Evolutionary conservation across 78 protist genomes (phyloP).

Genomic region (Speleostelium caveatum): DNA sequence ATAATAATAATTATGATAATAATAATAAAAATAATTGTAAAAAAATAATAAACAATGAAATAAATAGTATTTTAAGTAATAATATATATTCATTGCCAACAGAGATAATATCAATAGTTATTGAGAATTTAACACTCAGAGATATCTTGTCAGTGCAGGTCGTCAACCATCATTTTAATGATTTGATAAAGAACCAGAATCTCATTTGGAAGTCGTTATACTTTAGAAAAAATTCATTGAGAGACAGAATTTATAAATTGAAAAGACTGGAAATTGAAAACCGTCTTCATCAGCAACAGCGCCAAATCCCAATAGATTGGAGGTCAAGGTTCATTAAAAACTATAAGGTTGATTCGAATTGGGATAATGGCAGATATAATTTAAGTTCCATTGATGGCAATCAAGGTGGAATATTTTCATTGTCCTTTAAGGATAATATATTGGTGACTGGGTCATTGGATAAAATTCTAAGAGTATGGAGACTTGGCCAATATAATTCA

Average conservation of each 20-base stretch:
- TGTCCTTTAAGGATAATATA: conserved; percentile 4
- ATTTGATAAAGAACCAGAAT: neutral
- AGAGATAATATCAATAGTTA: neutral
- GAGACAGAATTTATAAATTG: neutral
- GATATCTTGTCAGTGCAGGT: neutral
- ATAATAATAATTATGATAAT: too few species aligned
- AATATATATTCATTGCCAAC: too few species aligned
- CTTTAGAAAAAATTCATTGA: neutral
- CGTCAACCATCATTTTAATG: neutral
- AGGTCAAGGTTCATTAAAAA: neutral
- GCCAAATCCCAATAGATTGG: neutral
- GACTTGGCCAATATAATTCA: neutral
- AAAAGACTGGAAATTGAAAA: neutral
- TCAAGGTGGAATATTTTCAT: conserved; percentile 40
- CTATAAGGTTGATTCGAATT: neutral
- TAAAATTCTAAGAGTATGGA: conserved; percentile 19
- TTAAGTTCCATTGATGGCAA: neutral
- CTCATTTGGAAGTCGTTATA: neutral
- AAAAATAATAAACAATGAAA: too few species aligned
- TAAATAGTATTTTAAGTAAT: too few species aligned
- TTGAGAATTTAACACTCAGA: neutral
- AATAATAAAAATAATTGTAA: too few species aligned
- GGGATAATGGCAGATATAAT: conserved; percentile 15
- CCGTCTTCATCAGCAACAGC: neutral
- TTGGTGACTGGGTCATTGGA: conserved; percentile 25